These are phyloP conservation scores for Parvularia atlantis DNA, from an alignment of 78 protist species.

Conservation along the genomic window DNA sequence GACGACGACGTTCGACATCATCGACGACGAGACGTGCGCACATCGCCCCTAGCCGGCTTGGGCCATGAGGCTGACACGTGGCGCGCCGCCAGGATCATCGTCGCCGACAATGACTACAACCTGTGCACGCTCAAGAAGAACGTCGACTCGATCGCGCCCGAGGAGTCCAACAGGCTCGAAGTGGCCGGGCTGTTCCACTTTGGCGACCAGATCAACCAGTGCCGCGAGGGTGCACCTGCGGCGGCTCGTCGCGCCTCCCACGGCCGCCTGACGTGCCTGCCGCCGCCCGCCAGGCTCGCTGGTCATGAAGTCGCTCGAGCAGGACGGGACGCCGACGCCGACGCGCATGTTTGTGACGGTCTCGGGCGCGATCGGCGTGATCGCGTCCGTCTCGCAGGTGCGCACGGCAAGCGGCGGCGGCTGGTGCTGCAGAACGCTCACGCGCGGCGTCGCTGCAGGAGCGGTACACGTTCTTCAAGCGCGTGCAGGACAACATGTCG, in stretches of 20 bases:
- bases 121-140: slow-evolving; percentile 31
- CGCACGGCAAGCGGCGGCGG: too few species aligned
- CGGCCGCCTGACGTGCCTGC: too few species aligned
- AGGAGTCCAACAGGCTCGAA: slow-evolving; percentile 54
- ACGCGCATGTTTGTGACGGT: slow-evolving; percentile 58
- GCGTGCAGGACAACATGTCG: slow-evolving; percentile 26
- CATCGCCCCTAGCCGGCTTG: too few species aligned
- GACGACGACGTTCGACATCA: slow-evolving; percentile 50
- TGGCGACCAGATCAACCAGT: slow-evolving; percentile 62
- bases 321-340: too few species aligned
- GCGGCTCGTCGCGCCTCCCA: too few species aligned
- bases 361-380: slow-evolving; percentile 71
- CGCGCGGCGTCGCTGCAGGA: neutral
- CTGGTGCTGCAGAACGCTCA: too few species aligned
- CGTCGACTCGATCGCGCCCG: slow-evolving; percentile 57
- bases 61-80: too few species aligned
- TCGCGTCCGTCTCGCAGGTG: slow-evolving; percentile 41
- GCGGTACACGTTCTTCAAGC: neutral
- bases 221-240: too few species aligned
- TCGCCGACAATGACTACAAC: slow-evolving; percentile 61
- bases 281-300: slow-evolving; percentile 34
- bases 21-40: slow-evolving; percentile 83
- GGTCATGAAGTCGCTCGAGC: slow-evolving; percentile 15
- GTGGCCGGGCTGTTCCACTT: slow-evolving; percentile 61
- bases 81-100: slow-evolving; percentile 27